These are phyloP conservation scores for Lachnellula hyalina DNA, from an alignment of 2,329 filamentous ascomycete genomes.

Conservation along the genomic window DNA sequence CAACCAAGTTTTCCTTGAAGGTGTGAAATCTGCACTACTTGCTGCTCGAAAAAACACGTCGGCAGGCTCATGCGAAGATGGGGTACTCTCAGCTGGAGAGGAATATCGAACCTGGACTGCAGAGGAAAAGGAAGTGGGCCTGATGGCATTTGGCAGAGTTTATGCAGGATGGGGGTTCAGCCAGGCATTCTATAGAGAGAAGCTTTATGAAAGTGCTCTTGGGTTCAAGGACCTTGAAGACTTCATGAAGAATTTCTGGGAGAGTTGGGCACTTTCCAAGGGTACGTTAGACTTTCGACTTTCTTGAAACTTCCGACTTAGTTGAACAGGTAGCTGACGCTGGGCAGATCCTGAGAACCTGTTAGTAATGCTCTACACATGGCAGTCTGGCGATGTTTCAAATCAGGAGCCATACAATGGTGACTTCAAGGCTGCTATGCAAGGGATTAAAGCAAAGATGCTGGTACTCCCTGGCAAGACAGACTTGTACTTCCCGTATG, in stretches of 20 bases:
- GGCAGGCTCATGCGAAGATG: constrained; percentile 44
- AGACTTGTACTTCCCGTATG: constrained; percentile 73
- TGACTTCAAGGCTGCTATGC: constrained; percentile 60
- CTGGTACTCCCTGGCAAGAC: constrained; percentile 67
- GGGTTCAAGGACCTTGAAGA: constrained; percentile 65
- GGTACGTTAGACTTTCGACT: constrained; percentile 32
- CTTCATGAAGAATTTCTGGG: constrained; percentile 73
- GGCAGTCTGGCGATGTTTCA: constrained; percentile 70
- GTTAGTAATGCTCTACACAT: constrained; percentile 70
- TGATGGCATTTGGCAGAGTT: constrained; percentile 68
- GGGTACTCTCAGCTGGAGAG: constrained; percentile 34
- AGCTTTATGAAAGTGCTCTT: constrained; percentile 58
- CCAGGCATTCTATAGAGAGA: constrained; percentile 71
- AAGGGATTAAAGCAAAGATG: constrained; percentile 64
- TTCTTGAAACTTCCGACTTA: background rate
- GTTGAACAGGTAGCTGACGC: background rate
- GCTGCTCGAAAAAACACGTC: constrained; percentile 50
- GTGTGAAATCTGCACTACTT: constrained; percentile 56
- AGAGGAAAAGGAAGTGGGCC: constrained; percentile 47
- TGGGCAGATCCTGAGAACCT: constrained; percentile 64
- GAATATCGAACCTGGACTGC: constrained; percentile 45
- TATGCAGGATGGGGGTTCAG: constrained; percentile 82
- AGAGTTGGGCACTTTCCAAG: constrained; percentile 66
- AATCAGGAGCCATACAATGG: constrained; percentile 63
- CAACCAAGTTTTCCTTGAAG: constrained; percentile 63